phyloP scores from a whole-genome alignment of 2,329 filamentous ascomycete genomes.

The Rutstroemia sydowiana region DNA sequence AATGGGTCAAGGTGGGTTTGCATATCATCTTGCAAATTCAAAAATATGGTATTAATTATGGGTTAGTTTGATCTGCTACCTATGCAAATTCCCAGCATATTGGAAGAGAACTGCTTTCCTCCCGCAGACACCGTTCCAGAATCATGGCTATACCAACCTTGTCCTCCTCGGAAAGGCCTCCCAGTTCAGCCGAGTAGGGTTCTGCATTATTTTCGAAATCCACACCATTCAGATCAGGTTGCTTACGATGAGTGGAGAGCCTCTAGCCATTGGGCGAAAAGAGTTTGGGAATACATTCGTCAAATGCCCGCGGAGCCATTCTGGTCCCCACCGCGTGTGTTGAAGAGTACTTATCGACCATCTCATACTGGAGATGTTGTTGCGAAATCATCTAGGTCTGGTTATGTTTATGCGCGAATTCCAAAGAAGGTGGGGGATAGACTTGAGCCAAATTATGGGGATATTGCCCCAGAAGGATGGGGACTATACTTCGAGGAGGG shows the following conservation, averaged over 20 bases:
- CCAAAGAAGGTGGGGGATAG: neutral
- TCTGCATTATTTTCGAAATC: too few relatives aligned
- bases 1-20: neutral
- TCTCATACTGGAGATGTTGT: neutral
- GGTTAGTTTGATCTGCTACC: too few relatives aligned
- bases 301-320: neutral
- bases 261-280: neutral
- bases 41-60: too few relatives aligned
- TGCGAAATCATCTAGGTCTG: neutral
- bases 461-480: neutral
- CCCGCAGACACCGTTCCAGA: too few relatives aligned
- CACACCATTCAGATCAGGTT: neutral
- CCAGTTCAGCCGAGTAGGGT: too few relatives aligned
- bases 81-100: too few relatives aligned
- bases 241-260: neutral
- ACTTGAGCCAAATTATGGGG: neutral
- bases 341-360: too few relatives aligned
- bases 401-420: neutral
- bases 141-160: too few relatives aligned
- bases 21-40: too few relatives aligned
- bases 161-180: too few relatives aligned
- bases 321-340: too few relatives aligned
- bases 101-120: too few relatives aligned
- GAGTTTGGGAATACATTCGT: neutral
- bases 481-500: neutral